A percentile compares a stretch with the other conserved stretches of the same genome.
phyloP scores from a whole-genome alignment of 129 eudicot species.

The Glebionis coronaria region DNA sequence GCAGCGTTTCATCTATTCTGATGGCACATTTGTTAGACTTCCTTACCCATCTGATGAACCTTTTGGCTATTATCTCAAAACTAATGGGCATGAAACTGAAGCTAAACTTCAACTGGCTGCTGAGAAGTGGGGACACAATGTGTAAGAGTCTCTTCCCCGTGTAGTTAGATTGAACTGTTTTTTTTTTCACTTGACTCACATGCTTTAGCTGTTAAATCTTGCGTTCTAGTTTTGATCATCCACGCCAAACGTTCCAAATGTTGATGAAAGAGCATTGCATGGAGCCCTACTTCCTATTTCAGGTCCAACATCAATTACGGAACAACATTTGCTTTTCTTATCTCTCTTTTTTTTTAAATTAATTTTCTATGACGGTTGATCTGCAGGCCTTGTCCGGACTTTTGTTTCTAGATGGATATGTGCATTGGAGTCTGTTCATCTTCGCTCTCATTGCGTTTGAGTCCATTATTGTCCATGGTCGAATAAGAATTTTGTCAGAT shows the following conservation, averaged over 20 bases:
- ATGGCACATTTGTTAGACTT: slow-evolving; percentile 77
- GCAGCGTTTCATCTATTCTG: slow-evolving; percentile 81
- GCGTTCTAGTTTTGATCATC: slow-evolving; percentile 78
- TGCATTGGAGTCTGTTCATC: slow-evolving; percentile 81
- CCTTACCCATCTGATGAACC: slow-evolving; percentile 93
- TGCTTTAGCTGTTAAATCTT: slow-evolving; percentile 8
- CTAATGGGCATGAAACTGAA: slow-evolving; percentile 91
- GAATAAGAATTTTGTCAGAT: slow-evolving; percentile 86
- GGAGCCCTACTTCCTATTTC: slow-evolving; percentile 99
- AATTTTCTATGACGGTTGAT: slow-evolving; percentile 7
- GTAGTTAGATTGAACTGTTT: neutral
- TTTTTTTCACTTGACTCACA: neutral
- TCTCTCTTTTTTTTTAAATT: neutral
- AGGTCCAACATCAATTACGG: slow-evolving; percentile 48
- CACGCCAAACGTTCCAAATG: slow-evolving; percentile 88
- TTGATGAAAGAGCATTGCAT: slow-evolving; percentile 87
- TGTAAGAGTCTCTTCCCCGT: slow-evolving; percentile 45
- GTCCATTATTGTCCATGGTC: slow-evolving; percentile 97
- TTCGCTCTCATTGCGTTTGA: slow-evolving; percentile 82
- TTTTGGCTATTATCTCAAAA: slow-evolving; percentile 83
- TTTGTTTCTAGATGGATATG: slow-evolving; percentile 93
- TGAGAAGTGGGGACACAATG: slow-evolving; percentile 97
- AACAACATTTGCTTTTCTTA: neutral
- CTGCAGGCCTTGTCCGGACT: slow-evolving; percentile 91
- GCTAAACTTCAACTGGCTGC: slow-evolving; percentile 80